Conservation (phyloP, 1,284 basidiomycete genomes). For the Austropuccinia psidii region DNA sequence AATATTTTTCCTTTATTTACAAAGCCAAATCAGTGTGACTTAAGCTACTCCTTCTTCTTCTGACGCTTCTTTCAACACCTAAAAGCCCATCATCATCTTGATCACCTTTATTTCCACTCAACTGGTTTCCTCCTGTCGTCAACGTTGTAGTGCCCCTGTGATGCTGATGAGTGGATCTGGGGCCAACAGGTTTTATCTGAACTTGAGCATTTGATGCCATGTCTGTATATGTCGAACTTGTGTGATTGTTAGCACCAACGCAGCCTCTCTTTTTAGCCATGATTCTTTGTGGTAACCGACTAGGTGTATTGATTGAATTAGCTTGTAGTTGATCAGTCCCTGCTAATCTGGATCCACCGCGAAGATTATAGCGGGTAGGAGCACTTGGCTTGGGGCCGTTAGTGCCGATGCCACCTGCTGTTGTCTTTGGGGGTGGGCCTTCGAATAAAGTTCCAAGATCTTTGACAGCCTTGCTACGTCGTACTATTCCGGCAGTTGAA, state of each 20-base stretch:
- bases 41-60: constrained; percentile 5
- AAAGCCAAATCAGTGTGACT: constrained; percentile 19
- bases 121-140: too few relatives aligned
- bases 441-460: constrained; percentile 23
- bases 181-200: background rate
- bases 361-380: constrained; percentile 14
- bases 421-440: background rate
- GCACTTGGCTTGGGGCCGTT: background rate
- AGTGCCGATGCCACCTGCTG: too few relatives aligned
- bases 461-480: constrained; percentile 24
- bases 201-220: constrained; percentile 7
- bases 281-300: constrained; percentile 5
- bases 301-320: background rate
- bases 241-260: too few relatives aligned
- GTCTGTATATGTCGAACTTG: background rate
- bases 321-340: too few relatives aligned
- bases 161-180: constrained; percentile 2
- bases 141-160: background rate
- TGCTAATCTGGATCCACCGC: background rate
- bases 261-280: constrained; percentile 17
- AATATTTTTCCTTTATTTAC: too few relatives aligned
- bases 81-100: too few relatives aligned
- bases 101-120: too few relatives aligned
- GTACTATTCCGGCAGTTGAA: background rate
- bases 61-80: constrained; percentile 21